A percentile compares a stretch with the other conserved stretches of the same genome.
phyloP scores from a whole-genome alignment of 2,329 filamentous ascomycete genomes.

The Teratosphaeria pseudoeucalypti region DNA sequence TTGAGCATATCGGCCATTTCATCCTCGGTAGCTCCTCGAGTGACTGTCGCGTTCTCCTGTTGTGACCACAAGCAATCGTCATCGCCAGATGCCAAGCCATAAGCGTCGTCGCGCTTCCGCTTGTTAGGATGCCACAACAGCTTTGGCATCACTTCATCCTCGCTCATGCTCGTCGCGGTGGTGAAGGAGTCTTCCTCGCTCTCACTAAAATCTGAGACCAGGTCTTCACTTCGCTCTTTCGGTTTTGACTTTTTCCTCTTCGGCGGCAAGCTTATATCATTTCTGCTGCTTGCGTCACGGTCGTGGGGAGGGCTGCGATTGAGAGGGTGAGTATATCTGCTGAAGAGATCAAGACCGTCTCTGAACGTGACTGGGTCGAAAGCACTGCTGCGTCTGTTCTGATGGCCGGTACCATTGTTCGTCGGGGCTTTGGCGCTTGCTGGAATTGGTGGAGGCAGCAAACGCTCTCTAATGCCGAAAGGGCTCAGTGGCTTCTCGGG shows the following conservation, averaged over 20 bases:
- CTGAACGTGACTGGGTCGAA: slow-evolving; percentile 45
- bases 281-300: neutral
- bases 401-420: neutral
- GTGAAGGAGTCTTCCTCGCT: slow-evolving; percentile 21
- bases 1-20: neutral
- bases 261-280: slow-evolving; percentile 5
- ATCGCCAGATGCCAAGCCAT: neutral
- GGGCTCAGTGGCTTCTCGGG: slow-evolving; percentile 28
- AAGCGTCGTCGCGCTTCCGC: slow-evolving; percentile 11
- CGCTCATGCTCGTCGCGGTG: slow-evolving; percentile 10
- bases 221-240: neutral
- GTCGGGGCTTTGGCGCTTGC: slow-evolving; percentile 12
- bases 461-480: slow-evolving; percentile 33
- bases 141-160: slow-evolving; percentile 11
- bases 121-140: slow-evolving; percentile 18
- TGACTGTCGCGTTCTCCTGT: neutral
- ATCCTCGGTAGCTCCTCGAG: neutral
- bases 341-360: slow-evolving; percentile 37
- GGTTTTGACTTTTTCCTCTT: slow-evolving; percentile 6
- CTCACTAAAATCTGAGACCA: slow-evolving; percentile 2
- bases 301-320: neutral
- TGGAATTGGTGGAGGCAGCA: slow-evolving; percentile 35
- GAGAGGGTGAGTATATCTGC: slow-evolving; percentile 36
- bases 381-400: slow-evolving; percentile 28
- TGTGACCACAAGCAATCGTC: neutral